A percentile compares a stretch with the other conserved stretches of the same genome.
These are phyloP conservation scores for Coemansia sp. DNA, from an alignment of 192 early-diverging fungal species.

Conservation along the genomic window DNA sequence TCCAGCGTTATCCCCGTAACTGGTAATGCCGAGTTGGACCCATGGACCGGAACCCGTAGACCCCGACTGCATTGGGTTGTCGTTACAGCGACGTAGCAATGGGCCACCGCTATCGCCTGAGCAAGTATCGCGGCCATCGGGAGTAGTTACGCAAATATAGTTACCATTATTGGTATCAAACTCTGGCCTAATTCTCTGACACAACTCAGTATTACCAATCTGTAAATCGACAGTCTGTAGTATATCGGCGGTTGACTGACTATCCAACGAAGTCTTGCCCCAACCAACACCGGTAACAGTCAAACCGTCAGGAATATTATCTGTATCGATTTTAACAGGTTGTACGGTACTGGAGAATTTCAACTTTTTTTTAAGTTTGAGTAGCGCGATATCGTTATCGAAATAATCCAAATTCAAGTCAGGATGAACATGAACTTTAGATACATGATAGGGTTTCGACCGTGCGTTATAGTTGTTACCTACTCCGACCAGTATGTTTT, in stretches of 20 bases:
- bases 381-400: conserved; percentile 56
- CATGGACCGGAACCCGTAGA: conserved; percentile 27
- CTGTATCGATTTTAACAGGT: conserved; percentile 46
- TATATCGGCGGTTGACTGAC: conserved; percentile 20
- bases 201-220: conserved; percentile 35
- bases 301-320: conserved; percentile 18
- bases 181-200: conserved; percentile 18
- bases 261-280: conserved; percentile 42
- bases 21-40: conserved; percentile 54
- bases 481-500: conserved; percentile 36
- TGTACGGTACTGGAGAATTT: conserved; percentile 31
- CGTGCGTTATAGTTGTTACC: conserved; percentile 28
- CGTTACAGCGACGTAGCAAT: conserved; percentile 31
- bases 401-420: conserved; percentile 48
- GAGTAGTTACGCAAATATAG: conserved; percentile 55
- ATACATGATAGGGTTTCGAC: conserved; percentile 15
- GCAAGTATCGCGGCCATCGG: conserved; percentile 51
- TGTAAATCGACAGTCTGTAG: conserved; percentile 39
- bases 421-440: conserved; percentile 39
- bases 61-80: neutral
- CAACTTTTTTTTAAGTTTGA: conserved; percentile 49
- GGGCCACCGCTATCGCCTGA: conserved; percentile 52
- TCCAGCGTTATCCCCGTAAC: conserved; percentile 50
- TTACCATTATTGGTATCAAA: conserved; percentile 42
- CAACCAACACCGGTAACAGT: conserved; percentile 52